Conservation (phyloP, 164 flowering plant genomes). For the Protea cynaroides region DNA sequence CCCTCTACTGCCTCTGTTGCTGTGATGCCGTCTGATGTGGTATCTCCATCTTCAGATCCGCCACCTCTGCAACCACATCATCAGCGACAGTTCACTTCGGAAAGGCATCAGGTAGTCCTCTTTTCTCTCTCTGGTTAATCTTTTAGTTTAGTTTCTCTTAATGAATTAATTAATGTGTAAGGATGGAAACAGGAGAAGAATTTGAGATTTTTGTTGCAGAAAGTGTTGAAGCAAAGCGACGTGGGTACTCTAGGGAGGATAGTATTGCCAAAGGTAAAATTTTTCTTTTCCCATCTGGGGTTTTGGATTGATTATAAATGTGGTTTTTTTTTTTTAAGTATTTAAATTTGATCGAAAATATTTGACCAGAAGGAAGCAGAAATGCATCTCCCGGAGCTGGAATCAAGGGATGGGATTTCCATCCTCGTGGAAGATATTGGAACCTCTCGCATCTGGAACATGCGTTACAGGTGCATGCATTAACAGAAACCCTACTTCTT, state of each 20-base stretch:
- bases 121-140: not conserved
- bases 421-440: constrained; percentile 96
- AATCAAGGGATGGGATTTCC: constrained; percentile 91
- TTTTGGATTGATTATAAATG: not conserved
- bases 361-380: constrained; percentile 88
- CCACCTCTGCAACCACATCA: constrained; percentile 27
- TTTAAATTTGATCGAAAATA: constrained; percentile 1
- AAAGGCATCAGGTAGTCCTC: constrained; percentile 48
- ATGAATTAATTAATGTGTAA: constrained; percentile 22
- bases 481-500: no score
- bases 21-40: constrained; percentile 8
- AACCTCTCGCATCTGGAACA: constrained; percentile 92
- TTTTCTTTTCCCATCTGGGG: not conserved
- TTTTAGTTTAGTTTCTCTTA: not conserved
- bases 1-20: constrained; percentile 19
- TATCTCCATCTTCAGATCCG: constrained; percentile 12
- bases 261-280: constrained; percentile 88
- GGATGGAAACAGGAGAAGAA: constrained; percentile 88
- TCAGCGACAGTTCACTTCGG: constrained; percentile 34
- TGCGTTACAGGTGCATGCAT: constrained; percentile 83
- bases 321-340: no score
- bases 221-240: constrained; percentile 98
- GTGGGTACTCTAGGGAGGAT: constrained; percentile 99
- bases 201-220: constrained; percentile 82
- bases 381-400: constrained; percentile 84